Conservation (phyloP, 2,329 filamentous ascomycete species). For the Phialophora verrucosa region DNA sequence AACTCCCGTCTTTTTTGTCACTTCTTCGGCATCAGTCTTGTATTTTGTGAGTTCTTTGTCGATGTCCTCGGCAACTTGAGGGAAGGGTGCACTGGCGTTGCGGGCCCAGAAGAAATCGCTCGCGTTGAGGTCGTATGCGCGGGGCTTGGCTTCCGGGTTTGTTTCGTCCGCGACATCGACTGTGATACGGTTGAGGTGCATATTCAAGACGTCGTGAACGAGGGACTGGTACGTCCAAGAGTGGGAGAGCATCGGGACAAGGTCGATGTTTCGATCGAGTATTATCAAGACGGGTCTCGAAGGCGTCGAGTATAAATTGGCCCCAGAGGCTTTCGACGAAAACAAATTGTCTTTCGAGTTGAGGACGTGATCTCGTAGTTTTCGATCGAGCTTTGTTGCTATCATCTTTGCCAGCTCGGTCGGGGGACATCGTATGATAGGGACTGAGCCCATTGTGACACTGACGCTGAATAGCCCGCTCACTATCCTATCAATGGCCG, state of each 20-base stretch:
- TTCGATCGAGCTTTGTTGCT: conserved; percentile 89
- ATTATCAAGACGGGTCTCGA: conserved; percentile 89
- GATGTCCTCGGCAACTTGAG: conserved; percentile 94
- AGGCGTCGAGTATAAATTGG: conserved; percentile 60
- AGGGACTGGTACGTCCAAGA: conserved; percentile 90
- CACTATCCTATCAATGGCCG: conserved; percentile 86
- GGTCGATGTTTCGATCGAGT: conserved; percentile 91
- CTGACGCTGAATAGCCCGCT: conserved; percentile 96
- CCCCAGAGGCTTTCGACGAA: conserved; percentile 68
- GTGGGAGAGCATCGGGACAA: conserved; percentile 98
- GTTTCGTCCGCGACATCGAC: conserved; percentile 81
- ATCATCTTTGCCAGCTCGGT: conserved; percentile 93
- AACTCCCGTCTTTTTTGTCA: conserved; percentile 93
- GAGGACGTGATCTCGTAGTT: conserved; percentile 92
- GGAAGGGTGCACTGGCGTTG: conserved; percentile 89
- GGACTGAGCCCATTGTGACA: conserved; percentile 97
- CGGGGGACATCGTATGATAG: conserved; percentile 93
- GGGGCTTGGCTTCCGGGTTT: conserved; percentile 74
- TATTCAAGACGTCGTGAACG: conserved; percentile 76
- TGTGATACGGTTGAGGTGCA: conserved; percentile 91
- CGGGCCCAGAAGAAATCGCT: conserved; percentile 97
- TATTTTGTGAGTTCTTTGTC: conserved; percentile 92
- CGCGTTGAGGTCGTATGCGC: conserved; percentile 84
- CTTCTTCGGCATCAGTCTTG: conserved; percentile 90
- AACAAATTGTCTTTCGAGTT: conserved; percentile 99